Evolutionary conservation across 345 rosid genomes (phyloP).

Genomic region (Aquilaria malaccensis): DNA sequence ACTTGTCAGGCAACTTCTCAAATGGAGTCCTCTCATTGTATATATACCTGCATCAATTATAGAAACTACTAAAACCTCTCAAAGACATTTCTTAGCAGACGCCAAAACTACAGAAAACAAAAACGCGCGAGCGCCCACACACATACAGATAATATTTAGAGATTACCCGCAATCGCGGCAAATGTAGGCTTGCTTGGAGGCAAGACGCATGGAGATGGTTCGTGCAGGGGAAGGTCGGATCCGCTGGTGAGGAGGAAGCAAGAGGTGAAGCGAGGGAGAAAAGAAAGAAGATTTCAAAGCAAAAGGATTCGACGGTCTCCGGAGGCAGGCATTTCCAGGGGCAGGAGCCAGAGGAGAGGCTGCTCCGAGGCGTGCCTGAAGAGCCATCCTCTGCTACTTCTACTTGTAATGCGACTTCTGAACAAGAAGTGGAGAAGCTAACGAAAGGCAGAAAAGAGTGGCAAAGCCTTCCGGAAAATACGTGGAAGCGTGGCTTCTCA

Average conservation of each 20-base stretch:
- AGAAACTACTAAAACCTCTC: background rate
- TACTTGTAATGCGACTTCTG: background rate
- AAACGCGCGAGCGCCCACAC: too few relatives aligned
- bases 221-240: constrained; percentile 32
- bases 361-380: constrained; percentile 21
- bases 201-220: constrained; percentile 67
- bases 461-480: constrained; percentile 2
- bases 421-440: background rate
- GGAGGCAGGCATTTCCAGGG: constrained; percentile 25
- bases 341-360: constrained; percentile 31
- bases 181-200: constrained; percentile 80
- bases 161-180: constrained; percentile 93
- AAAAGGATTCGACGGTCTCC: constrained; percentile 26
- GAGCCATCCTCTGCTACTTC: constrained; percentile 27
- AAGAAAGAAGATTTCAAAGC: constrained; percentile 52
- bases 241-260: constrained; percentile 25
- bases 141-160: background rate
- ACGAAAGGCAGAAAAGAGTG: background rate
- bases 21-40: constrained; percentile 88
- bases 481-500: constrained; percentile 37
- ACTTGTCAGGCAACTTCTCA: constrained; percentile 67
- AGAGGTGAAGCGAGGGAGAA: constrained; percentile 40
- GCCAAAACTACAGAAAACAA: background rate
- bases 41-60: constrained; percentile 52
- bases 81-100: background rate